A percentile compares a stretch with the other conserved stretches of the same genome.
Conservation (phyloP, 2,329 filamentous ascomycete species). For the Mycosphaerella arachidis region DNA sequence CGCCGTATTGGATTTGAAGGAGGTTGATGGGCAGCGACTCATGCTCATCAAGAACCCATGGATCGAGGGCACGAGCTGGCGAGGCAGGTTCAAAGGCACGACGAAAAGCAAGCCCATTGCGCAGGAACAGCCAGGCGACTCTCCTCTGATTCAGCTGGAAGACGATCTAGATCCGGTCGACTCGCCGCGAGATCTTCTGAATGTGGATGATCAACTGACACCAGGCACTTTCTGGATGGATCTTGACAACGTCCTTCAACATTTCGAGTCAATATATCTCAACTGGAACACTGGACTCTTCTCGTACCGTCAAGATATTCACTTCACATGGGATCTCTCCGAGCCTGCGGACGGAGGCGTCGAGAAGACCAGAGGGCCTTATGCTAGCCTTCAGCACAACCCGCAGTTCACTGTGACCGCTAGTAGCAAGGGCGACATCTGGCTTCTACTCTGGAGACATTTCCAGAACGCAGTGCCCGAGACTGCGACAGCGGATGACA, state of each 20-base stretch:
- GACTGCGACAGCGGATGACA: slow-evolving; percentile 29
- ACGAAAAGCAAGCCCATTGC: slow-evolving; percentile 6
- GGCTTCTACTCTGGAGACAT: slow-evolving; percentile 83
- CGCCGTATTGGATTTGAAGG: slow-evolving; percentile 75
- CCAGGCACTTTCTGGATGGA: slow-evolving; percentile 93
- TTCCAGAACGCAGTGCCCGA: slow-evolving; percentile 47
- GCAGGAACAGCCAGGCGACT: slow-evolving; percentile 4
- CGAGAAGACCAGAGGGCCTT: slow-evolving; percentile 49
- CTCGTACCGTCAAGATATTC: slow-evolving; percentile 74
- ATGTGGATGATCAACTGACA: slow-evolving; percentile 36
- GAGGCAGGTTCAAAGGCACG: slow-evolving; percentile 42
- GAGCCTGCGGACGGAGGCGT: slow-evolving; percentile 25
- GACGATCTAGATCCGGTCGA: slow-evolving; percentile 28
- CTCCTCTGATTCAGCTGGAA: slow-evolving; percentile 18
- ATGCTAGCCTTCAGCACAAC: slow-evolving; percentile 67
- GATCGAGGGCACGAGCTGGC: slow-evolving; percentile 76
- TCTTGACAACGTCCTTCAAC: slow-evolving; percentile 78
- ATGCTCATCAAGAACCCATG: slow-evolving; percentile 94
- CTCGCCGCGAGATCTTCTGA: slow-evolving; percentile 34
- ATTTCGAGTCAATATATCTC: slow-evolving; percentile 93
- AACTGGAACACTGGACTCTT: slow-evolving; percentile 96
- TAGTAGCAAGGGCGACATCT: slow-evolving; percentile 59
- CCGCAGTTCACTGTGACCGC: slow-evolving; percentile 57
- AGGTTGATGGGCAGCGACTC: slow-evolving; percentile 58
- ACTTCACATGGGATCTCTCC: slow-evolving; percentile 76